Conservation (phyloP, 352 stramenopile species). For the Phytopythium litorale region DNA sequence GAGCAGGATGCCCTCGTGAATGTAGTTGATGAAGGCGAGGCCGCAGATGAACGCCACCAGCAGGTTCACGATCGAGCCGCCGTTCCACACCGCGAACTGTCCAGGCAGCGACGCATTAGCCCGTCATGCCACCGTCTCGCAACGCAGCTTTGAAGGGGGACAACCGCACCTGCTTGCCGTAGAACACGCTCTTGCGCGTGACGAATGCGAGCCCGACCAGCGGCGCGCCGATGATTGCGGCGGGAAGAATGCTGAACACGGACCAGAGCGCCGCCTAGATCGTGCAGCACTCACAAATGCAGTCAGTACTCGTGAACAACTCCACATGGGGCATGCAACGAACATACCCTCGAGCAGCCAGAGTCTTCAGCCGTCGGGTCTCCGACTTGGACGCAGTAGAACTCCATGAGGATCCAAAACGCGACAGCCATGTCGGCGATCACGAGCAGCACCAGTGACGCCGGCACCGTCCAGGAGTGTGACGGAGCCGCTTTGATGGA, state of each 20-base stretch:
- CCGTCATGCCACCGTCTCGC: neutral
- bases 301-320: neutral
- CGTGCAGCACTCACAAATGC: conserved; percentile 3
- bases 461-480: conserved; percentile 33
- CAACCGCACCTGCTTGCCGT: conserved; percentile 51
- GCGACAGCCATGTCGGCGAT: conserved; percentile 55
- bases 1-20: conserved; percentile 71
- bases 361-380: conserved; percentile 67
- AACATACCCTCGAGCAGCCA: conserved; percentile 68
- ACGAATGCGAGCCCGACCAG: conserved; percentile 71
- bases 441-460: conserved; percentile 58
- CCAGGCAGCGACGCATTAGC: neutral
- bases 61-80: conserved; percentile 67
- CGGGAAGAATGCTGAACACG: conserved; percentile 56
- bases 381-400: conserved; percentile 84
- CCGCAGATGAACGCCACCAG: conserved; percentile 54
- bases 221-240: conserved; percentile 51
- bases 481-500: neutral
- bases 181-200: conserved; percentile 67
- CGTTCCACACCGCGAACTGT: conserved; percentile 65
- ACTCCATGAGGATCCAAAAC: conserved; percentile 82
- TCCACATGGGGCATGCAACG: neutral
- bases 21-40: conserved; percentile 52
- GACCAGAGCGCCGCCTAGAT: conserved; percentile 53
- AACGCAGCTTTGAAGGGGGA: neutral